Base-by-base conservation (phyloP, 331 rosid genomes). In the Malus hybrid region DNA sequence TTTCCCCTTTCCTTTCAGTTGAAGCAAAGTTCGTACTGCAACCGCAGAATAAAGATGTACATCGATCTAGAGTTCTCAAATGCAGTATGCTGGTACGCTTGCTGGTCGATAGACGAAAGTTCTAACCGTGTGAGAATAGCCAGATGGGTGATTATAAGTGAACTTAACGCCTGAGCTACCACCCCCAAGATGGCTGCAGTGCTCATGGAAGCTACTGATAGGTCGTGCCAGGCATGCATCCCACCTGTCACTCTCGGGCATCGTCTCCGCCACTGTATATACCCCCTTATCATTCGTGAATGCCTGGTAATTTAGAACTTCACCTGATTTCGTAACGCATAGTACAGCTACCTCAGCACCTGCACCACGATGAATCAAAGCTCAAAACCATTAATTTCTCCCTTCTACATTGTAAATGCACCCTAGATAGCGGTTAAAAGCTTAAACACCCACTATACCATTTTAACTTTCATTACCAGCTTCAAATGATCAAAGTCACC, bases 281-380 rank as follows among this genome's bases (percentile, higher is more conserved):
- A 84, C 67, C 72, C 98, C 98, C 77, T 77, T 94, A 0, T 84
- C 80, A 63, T 94, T 81, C 9, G 96, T 90, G 86, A 94, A 93
- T 28, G 98, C 97, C 78, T 94, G 97, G 75, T 91, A 94, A 68
- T 91, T 91, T 70, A 94, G 82, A 85, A 94, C 96, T 64, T 91
- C 96, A 77, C 97, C 92, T 1, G 97, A 90, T 73, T 90, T 94
- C 57, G 95, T 91, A 74, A 90, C 87, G 92, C 97, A 94, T 69
- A 94, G 89, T 71, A 91, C 98, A 69, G 96, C 98, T 79, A 94
- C 96, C 83, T 91, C 97, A 73, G 97, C 97, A 72, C 97, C 98
- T 94, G 80, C 82, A 79, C 32, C 36, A 76, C 10, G 70, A 68
- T 67, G 66, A 22, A 18, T 11, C 10, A 68, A 42, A 29, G 24